Percentiles rank a stretch among this genome's conserved stretches.
Conservation (phyloP, 2,329 filamentous ascomycete genomes). For the Talaromyces funiculosus region DNA sequence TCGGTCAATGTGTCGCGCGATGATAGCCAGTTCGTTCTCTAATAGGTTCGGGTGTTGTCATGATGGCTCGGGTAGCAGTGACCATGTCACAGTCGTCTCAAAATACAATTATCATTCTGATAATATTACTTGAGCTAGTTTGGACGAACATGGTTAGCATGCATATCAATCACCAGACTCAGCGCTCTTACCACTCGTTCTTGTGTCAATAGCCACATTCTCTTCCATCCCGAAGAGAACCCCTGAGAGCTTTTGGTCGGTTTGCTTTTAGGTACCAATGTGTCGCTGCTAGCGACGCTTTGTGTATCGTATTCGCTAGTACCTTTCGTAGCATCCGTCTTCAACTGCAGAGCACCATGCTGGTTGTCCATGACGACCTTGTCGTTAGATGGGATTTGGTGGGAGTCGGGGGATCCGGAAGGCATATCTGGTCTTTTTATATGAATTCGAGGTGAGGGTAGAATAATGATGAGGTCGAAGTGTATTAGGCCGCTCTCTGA, state of each 20-base stretch:
- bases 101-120: no score
- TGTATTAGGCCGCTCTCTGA: not conserved
- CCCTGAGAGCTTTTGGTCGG: not conserved
- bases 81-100: not conserved
- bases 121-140: not conserved
- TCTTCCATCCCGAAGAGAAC: not conserved
- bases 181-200: not conserved
- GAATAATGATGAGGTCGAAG: not conserved
- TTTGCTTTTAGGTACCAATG: not conserved
- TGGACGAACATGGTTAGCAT: not conserved
- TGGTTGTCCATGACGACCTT: not conserved
- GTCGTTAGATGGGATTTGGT: not conserved
- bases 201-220: not conserved
- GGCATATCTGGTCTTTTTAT: not conserved
- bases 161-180: not conserved
- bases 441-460: not conserved
- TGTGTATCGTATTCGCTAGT: not conserved
- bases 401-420: not conserved
- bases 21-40: not conserved
- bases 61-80: not conserved
- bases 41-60: not conserved
- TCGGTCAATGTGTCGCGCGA: not conserved
- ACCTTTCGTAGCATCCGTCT: not conserved
- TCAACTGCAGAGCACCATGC: not conserved
- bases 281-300: not conserved